phyloP scores from a whole-genome alignment of 768 basidiomycete genomes.

The Tremella yokohamensis region DNA sequence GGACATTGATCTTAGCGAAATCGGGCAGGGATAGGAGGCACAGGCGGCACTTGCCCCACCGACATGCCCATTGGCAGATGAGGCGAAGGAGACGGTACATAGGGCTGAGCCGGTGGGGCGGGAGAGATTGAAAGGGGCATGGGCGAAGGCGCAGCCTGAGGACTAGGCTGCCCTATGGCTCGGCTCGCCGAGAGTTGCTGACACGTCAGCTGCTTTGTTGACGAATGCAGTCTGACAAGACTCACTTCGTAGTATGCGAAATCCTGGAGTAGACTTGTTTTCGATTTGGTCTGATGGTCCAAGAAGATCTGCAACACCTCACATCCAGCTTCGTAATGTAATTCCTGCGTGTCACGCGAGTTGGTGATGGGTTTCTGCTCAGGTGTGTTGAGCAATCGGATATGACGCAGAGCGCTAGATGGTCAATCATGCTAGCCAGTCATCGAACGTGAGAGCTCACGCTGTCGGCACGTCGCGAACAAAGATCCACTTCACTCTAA shows the following conservation, averaged over 20 bases:
- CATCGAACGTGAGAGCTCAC: constrained; percentile 25
- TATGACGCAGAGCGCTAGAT: constrained; percentile 37
- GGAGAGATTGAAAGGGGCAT: constrained; percentile 6
- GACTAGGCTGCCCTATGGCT: constrained; percentile 7
- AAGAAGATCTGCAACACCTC: constrained; percentile 96
- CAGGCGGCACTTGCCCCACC: constrained; percentile 17
- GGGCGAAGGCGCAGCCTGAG: constrained; percentile 9
- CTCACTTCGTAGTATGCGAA: constrained; percentile 51
- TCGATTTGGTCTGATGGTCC: constrained; percentile 69
- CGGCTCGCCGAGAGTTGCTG: constrained; percentile 20
- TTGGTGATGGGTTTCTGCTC: constrained; percentile 98
- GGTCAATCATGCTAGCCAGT: not conserved
- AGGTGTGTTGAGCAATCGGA: constrained; percentile 68
- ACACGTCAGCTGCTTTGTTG: not conserved
- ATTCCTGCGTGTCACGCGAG: constrained; percentile 94
- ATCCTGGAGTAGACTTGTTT: constrained; percentile 89
- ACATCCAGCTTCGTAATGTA: constrained; percentile 90
- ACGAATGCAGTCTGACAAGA: not conserved
- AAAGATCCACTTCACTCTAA: constrained; percentile 97
- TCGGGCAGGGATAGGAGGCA: constrained; percentile 26
- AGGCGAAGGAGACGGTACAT: constrained; percentile 1
- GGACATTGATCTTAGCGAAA: constrained; percentile 15
- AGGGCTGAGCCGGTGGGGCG: constrained; percentile 3
- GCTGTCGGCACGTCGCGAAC: constrained; percentile 69
- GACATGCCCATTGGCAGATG: not conserved